Conservation (phyloP, 805 yeast genomes). For the Cyberlindnera galapagoensis region DNA sequence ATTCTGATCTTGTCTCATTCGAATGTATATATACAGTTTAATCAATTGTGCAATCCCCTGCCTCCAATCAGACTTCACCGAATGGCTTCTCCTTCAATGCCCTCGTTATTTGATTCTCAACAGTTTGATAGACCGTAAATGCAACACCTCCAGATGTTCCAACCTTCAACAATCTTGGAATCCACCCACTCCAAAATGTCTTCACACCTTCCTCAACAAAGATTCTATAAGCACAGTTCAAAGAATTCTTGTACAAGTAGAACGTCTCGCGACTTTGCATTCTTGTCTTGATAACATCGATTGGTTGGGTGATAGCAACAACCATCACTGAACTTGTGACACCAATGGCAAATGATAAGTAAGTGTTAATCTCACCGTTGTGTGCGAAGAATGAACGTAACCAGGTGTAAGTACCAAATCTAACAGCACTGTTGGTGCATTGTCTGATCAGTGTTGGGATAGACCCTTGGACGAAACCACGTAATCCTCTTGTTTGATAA, state of each 20-base stretch:
- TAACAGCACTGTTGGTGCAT: conserved; percentile 67
- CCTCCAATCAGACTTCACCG: neutral
- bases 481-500: conserved; percentile 61
- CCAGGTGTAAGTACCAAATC: conserved; percentile 78
- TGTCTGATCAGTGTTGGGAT: conserved; percentile 80
- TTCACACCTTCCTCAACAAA: conserved; percentile 39
- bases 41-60: neutral
- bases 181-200: conserved; percentile 52
- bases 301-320: conserved; percentile 76
- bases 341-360: conserved; percentile 39
- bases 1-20: neutral
- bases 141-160: conserved; percentile 68
- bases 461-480: conserved; percentile 80
- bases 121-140: conserved; percentile 53
- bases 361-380: conserved; percentile 29
- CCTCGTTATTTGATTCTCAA: conserved; percentile 39
- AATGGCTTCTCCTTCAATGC: conserved; percentile 34
- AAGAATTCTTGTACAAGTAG: conserved; percentile 49
- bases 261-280: conserved; percentile 74
- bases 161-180: conserved; percentile 65
- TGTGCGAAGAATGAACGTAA: conserved; percentile 62
- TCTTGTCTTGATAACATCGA: conserved; percentile 82
- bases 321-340: conserved; percentile 65
- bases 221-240: conserved; percentile 46
- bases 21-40: conserved; percentile 1